A percentile compares a stretch with the other conserved stretches of the same genome.
Evolutionary conservation across 2,329 filamentous ascomycete genomes (phyloP).

Genomic region (Aspergillus fijiensis): DNA sequence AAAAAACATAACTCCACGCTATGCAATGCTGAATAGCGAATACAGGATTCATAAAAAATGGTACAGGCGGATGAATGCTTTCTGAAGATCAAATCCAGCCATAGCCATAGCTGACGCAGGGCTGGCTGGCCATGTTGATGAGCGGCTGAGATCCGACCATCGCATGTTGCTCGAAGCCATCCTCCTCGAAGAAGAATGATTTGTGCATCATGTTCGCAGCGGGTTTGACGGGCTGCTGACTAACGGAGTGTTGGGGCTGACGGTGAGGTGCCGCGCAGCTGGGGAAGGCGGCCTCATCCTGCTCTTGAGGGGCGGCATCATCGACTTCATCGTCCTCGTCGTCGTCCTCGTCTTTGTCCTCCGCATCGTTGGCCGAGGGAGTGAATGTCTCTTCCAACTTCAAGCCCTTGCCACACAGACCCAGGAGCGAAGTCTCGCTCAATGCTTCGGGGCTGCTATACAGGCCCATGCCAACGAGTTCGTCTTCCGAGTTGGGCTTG

Average conservation of each 20-base stretch:
- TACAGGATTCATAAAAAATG: slow-evolving; percentile 14
- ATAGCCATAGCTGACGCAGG: slow-evolving; percentile 38
- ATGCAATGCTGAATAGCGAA: slow-evolving; percentile 28
- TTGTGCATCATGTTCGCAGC: slow-evolving; percentile 30
- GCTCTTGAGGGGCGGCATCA: slow-evolving; percentile 19
- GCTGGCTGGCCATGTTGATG: slow-evolving; percentile 25
- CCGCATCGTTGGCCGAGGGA: slow-evolving; percentile 63
- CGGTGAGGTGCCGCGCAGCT: neutral
- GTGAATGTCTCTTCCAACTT: slow-evolving; percentile 75
- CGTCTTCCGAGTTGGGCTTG: slow-evolving; percentile 62
- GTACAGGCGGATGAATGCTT: slow-evolving; percentile 7
- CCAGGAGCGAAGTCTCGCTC: slow-evolving; percentile 59
- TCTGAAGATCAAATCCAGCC: slow-evolving; percentile 31
- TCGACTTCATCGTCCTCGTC: slow-evolving; percentile 41
- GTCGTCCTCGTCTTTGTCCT: slow-evolving; percentile 59
- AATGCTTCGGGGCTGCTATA: slow-evolving; percentile 69
- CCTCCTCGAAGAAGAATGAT: slow-evolving; percentile 37
- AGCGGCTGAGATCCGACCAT: slow-evolving; percentile 27
- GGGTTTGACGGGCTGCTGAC: slow-evolving; percentile 25
- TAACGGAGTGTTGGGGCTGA: neutral
- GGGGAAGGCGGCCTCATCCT: slow-evolving; percentile 12
- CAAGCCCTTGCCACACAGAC: slow-evolving; percentile 66
- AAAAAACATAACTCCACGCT: slow-evolving; percentile 28
- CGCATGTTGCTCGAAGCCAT: slow-evolving; percentile 26
- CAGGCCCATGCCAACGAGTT: slow-evolving; percentile 77